Evolutionary conservation across 2,329 filamentous ascomycete species (phyloP).

Genomic region (Pseudogymnoascus sp.): DNA sequence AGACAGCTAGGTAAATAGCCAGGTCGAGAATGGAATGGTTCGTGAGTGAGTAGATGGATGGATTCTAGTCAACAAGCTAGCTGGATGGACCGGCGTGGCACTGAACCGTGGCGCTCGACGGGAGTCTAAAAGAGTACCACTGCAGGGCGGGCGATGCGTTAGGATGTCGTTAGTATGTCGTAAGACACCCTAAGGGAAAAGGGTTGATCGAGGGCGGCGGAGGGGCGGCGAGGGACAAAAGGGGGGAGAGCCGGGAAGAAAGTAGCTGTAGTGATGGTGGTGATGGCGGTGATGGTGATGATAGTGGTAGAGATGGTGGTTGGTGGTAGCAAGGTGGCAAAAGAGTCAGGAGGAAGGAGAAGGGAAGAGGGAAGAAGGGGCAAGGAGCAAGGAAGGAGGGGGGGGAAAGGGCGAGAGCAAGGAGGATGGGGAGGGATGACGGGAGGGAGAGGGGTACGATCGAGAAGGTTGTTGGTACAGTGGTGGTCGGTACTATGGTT

Average conservation of each 20-base stretch:
- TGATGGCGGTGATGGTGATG: background rate
- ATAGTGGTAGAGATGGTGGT: background rate
- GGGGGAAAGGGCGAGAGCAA: no score
- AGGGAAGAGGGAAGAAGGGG: no score
- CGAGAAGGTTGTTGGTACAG: background rate
- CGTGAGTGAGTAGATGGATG: no score
- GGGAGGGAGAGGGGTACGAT: background rate
- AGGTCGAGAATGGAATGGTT: no score
- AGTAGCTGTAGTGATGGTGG: background rate
- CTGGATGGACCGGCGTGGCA: background rate
- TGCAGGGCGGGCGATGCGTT: background rate
- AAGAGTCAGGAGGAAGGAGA: background rate
- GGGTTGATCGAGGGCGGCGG: background rate
- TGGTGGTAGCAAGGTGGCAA: background rate
- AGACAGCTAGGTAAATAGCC: background rate
- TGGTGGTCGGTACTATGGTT: no score
- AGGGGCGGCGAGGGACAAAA: background rate
- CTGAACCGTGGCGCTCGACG: background rate
- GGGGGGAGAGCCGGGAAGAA: background rate
- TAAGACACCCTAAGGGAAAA: background rate
- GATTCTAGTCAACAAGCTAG: background rate
- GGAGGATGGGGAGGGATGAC: background rate
- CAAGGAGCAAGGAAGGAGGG: no score
- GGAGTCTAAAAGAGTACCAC: background rate
- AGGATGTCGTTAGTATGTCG: background rate